Base-by-base conservation (phyloP, 805 yeast genomes). In the Citeromyces matritensis region DNA sequence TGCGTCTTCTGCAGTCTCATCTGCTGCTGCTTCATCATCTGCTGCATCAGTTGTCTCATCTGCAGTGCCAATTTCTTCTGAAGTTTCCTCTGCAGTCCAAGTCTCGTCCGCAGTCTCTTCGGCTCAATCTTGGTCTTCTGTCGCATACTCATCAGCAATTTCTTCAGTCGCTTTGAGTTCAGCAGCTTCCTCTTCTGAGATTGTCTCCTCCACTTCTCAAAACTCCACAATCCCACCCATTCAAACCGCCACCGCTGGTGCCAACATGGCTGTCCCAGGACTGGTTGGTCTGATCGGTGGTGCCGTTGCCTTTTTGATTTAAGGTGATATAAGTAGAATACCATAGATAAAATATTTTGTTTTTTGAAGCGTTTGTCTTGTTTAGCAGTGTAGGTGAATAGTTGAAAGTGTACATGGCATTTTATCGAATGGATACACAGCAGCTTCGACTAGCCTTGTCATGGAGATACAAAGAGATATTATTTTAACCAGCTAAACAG, bases 11-110 rank as follows among this genome's bases (percentile, higher is more conserved):
- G 40, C 44, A 24, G 27, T 34, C n/a, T 36, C 42, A 29, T 43
- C 48, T 6, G 41, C 44, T 9, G 38, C 42, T 3, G 37, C 42
- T 24, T 36, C 43, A 15, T 40, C 45, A 14, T 33, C 41, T 15
- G 34, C 37, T 21, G 39, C 43, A 7, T 37, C 43, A 13, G 37
- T 37, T 5, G 30, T 42, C 19, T 14, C 24, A 10, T 15, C 29
- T 6, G 30, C 12, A 23, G 7, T 23, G 3, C 23, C 37, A 11
- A 40, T 41, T 23, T 38, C 33, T 19, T 24, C 13, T n/a, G 21
- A 37, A 13, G 35, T 38, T 13, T 38, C 43, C 24, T 47, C 42
- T 26, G 13, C 29, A 5, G 15, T 27, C 11, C 8, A 15, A 6
- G 25, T 21, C 19, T 14, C 30, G 23, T 10, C 30, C 6, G 21